Conservation (phyloP, 345 rosid genomes). For the Pistacia atlantica region DNA sequence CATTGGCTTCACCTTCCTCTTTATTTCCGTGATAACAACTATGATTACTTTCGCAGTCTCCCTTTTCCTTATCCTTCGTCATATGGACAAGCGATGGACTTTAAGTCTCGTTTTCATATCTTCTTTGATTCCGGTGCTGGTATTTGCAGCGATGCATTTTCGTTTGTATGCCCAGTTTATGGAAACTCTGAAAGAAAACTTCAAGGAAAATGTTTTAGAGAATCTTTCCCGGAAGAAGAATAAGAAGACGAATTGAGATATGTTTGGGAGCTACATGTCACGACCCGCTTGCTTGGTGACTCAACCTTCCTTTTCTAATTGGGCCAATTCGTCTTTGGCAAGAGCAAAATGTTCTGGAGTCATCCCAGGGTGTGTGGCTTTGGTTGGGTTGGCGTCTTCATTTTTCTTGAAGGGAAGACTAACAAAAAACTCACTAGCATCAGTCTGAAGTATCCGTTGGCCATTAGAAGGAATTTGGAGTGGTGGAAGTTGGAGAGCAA, state of each 20-base stretch:
- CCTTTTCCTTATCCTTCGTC: slow-evolving; percentile 27
- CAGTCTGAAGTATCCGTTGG: too few relatives aligned
- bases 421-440: too few relatives aligned
- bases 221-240: not conserved
- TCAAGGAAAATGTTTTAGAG: too few relatives aligned
- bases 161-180: slow-evolving; percentile 13
- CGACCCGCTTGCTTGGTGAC: too few relatives aligned
- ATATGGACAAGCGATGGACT: slow-evolving; percentile 8
- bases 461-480: too few relatives aligned
- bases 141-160: slow-evolving; percentile 22
- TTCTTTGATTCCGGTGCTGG: slow-evolving; percentile 22
- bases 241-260: not conserved
- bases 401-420: too few relatives aligned
- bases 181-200: not conserved
- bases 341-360: too few relatives aligned
- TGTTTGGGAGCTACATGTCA: not conserved
- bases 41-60: slow-evolving; percentile 30
- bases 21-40: slow-evolving; percentile 23
- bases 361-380: too few relatives aligned
- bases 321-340: too few relatives aligned
- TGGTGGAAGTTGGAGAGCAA: too few relatives aligned
- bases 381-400: too few relatives aligned
- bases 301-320: too few relatives aligned
- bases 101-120: slow-evolving; percentile 19
- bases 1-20: slow-evolving; percentile 31